Conservation (phyloP, 495 filamentous ascomycete species). For the Rhypophila decipiens region DNA sequence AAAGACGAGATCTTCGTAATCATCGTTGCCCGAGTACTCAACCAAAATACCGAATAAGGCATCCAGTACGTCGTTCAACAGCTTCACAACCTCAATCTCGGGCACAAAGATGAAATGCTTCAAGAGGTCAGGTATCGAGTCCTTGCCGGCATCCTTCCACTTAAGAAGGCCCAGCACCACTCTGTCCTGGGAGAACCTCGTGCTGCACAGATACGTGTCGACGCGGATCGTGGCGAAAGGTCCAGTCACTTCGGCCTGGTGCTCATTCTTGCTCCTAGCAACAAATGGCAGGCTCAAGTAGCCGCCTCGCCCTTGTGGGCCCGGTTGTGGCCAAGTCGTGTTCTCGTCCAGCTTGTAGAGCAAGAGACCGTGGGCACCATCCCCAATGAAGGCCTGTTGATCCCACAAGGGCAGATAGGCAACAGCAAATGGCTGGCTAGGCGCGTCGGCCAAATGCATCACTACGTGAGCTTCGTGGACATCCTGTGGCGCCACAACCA, state of each 20-base stretch:
- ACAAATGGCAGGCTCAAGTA: constrained; percentile 82
- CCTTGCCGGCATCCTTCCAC: constrained; percentile 70
- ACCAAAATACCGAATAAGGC: constrained; percentile 86
- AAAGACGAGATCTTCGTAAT: constrained; percentile 90
- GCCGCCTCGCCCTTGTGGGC: constrained; percentile 59
- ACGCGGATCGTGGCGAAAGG: constrained; percentile 68
- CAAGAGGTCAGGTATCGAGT: constrained; percentile 64
- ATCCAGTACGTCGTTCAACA: constrained; percentile 84
- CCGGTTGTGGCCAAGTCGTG: constrained; percentile 51
- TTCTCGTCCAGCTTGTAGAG: constrained; percentile 88
- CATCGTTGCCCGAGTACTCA: constrained; percentile 80
- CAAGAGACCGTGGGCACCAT: constrained; percentile 74
- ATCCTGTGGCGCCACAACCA: constrained; percentile 72
- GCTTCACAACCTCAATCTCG: constrained; percentile 95
- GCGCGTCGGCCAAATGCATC: constrained; percentile 79
- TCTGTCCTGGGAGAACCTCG: constrained; percentile 89
- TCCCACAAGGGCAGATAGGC: constrained; percentile 94
- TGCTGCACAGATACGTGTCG: constrained; percentile 91
- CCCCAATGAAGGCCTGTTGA: constrained; percentile 80
- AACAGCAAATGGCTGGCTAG: constrained; percentile 79
- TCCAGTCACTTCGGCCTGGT: constrained; percentile 67
- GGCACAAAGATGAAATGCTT: constrained; percentile 86
- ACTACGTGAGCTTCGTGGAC: constrained; percentile 82
- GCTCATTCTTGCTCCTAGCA: constrained; percentile 55
- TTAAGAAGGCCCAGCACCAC: constrained; percentile 74